phyloP scores from a whole-genome alignment of 1,284 basidiomycete species.

The Lentinus polychrous region DNA sequence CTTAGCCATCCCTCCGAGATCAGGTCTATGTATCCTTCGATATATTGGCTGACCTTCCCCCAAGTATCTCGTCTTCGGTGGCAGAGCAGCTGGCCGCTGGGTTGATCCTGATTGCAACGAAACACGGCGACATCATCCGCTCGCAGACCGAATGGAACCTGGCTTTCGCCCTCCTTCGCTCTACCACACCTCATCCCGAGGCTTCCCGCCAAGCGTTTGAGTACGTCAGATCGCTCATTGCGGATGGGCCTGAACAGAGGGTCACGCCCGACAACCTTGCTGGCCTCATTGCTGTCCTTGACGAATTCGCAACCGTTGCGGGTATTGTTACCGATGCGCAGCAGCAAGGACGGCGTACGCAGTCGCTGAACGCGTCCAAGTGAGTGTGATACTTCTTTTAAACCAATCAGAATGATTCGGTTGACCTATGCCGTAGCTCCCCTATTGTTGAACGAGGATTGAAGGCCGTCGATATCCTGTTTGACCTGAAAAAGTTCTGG shows the following conservation, averaged over 20 bases:
- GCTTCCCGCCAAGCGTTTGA: constrained; percentile 83
- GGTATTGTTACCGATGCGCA: constrained; percentile 53
- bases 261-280: constrained; percentile 77
- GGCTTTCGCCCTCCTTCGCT: constrained; percentile 84
- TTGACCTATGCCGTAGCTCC: constrained; percentile 42
- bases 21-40: constrained; percentile 94
- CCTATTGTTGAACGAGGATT: constrained; percentile 75
- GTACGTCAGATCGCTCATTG: constrained; percentile 57
- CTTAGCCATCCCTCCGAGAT: constrained; percentile 53
- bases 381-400: constrained; percentile 20
- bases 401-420: not conserved
- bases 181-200: constrained; percentile 83
- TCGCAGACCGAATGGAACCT: constrained; percentile 96
- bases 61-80: constrained; percentile 72
- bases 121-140: constrained; percentile 68
- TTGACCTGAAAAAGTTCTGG: constrained; percentile 63
- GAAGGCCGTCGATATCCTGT: constrained; percentile 77
- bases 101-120: constrained; percentile 70
- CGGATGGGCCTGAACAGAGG: constrained; percentile 49
- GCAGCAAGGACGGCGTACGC: constrained; percentile 46
- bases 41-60: constrained; percentile 76
- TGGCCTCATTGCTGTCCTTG: constrained; percentile 76
- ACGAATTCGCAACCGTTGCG: constrained; percentile 81
- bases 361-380: constrained; percentile 48
- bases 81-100: constrained; percentile 90